Evolutionary conservation across 1,139 yeast genomes (phyloP).

Genomic region (Kodamaea ohmeri): DNA sequence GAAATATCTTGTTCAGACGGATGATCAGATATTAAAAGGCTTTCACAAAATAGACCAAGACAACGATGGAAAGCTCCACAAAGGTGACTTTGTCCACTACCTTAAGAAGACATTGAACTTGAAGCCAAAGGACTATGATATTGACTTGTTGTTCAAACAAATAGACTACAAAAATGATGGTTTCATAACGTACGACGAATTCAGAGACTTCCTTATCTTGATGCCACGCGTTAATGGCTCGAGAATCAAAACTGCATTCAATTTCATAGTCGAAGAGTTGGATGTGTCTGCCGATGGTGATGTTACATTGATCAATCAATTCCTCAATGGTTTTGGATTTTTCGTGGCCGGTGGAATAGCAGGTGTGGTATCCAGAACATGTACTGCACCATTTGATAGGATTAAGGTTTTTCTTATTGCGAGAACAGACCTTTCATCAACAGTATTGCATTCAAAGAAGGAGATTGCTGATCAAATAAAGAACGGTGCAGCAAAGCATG

Average conservation of each 20-base stretch:
- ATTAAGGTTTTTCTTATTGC: slow-evolving; percentile 92
- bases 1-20: slow-evolving; percentile 59
- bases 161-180: slow-evolving; percentile 66
- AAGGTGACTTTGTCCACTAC: slow-evolving; percentile 65
- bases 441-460: slow-evolving; percentile 57
- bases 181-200: slow-evolving; percentile 77
- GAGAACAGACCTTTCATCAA: slow-evolving; percentile 75
- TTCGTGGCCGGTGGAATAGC: slow-evolving; percentile 93
- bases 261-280: slow-evolving; percentile 72
- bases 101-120: slow-evolving; percentile 52
- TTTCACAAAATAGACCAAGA: slow-evolving; percentile 71
- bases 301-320: slow-evolving; percentile 75
- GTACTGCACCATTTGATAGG: slow-evolving; percentile 96
- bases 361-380: slow-evolving; percentile 95
- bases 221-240: slow-evolving; percentile 76
- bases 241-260: slow-evolving; percentile 75
- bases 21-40: slow-evolving; percentile 66
- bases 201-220: slow-evolving; percentile 75
- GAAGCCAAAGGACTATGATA: slow-evolving; percentile 51
- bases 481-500: slow-evolving; percentile 35
- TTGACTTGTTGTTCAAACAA: slow-evolving; percentile 57
- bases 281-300: slow-evolving; percentile 91
- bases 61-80: slow-evolving; percentile 68
- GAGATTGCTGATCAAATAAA: slow-evolving; percentile 46
- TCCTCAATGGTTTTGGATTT: slow-evolving; percentile 81